These are phyloP conservation scores for Metarhizium guizhouense DNA, from an alignment of 2,329 filamentous ascomycete genomes.

Conservation along the genomic window DNA sequence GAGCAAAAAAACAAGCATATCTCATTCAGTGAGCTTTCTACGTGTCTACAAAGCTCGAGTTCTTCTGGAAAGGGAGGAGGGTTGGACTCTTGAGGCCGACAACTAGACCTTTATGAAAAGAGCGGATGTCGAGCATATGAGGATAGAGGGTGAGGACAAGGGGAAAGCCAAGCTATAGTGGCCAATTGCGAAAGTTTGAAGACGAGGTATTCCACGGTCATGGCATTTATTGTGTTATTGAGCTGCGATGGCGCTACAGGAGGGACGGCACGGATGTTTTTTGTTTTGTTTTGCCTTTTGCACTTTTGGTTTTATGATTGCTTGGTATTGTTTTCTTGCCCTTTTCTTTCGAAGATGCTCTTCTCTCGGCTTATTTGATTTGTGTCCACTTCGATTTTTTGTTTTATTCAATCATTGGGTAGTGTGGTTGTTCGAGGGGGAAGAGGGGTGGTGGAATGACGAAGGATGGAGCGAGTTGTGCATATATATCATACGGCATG, in stretches of 20 bases:
- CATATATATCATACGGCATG: slow-evolving; percentile 8
- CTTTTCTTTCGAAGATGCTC: background rate
- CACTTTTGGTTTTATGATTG: slow-evolving; percentile 1
- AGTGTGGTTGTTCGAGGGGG: slow-evolving; percentile 2
- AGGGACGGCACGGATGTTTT: background rate
- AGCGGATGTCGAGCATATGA: background rate
- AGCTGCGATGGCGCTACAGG: slow-evolving; percentile 4
- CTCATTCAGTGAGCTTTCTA: background rate
- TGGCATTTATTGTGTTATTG: background rate
- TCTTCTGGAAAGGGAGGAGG: background rate
- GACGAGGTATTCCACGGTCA: background rate
- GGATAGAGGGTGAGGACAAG: background rate
- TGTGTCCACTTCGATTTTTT: background rate
- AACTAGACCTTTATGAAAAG: background rate
- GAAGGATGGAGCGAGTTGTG: background rate
- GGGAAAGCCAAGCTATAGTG: background rate
- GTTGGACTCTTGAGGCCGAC: background rate
- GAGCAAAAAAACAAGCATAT: background rate
- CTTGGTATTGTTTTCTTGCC: background rate
- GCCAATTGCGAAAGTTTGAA: background rate
- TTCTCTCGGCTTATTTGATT: background rate
- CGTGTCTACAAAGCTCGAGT: background rate
- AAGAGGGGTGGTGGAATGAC: background rate
- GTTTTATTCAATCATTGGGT: slow-evolving; percentile 10
- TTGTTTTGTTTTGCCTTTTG: background rate